These are phyloP conservation scores for Durusdinium trenchii DNA, from an alignment of 73 alveolate genomes.

Conservation along the genomic window DNA sequence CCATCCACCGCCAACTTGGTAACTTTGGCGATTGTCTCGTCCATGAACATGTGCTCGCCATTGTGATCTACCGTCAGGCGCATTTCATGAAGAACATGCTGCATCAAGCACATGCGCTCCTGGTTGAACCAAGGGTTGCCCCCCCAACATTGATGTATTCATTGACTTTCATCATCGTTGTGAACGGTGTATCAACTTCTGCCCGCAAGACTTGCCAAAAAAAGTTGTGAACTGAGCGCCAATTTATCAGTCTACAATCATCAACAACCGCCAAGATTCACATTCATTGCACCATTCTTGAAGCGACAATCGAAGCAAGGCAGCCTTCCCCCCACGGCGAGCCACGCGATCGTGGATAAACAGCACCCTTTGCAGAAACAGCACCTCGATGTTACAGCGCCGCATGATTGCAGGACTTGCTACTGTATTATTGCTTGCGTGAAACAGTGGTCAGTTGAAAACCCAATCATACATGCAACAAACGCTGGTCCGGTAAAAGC, in stretches of 20 bases:
- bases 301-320: background rate
- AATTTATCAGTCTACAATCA: background rate
- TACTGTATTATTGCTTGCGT: too few species aligned
- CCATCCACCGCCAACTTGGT: constrained; percentile 30
- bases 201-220: background rate
- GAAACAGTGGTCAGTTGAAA: too few species aligned
- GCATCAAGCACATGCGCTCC: constrained; percentile 24
- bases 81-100: background rate
- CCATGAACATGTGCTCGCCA: background rate
- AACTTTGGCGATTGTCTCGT: background rate
- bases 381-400: too few species aligned
- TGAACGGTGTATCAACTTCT: background rate
- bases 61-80: background rate
- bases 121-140: background rate
- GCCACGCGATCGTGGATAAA: background rate
- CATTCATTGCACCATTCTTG: background rate
- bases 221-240: background rate
- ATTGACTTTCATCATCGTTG: too few species aligned
- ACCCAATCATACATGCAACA: background rate
- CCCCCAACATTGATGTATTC: background rate
- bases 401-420: too few species aligned
- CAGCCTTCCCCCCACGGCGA: background rate
- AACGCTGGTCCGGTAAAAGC: too few species aligned
- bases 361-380: too few species aligned
- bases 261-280: background rate